phyloP scores from a whole-genome alignment of 1,139 yeast genomes.

The Blastobotrys petasosporus region DNA sequence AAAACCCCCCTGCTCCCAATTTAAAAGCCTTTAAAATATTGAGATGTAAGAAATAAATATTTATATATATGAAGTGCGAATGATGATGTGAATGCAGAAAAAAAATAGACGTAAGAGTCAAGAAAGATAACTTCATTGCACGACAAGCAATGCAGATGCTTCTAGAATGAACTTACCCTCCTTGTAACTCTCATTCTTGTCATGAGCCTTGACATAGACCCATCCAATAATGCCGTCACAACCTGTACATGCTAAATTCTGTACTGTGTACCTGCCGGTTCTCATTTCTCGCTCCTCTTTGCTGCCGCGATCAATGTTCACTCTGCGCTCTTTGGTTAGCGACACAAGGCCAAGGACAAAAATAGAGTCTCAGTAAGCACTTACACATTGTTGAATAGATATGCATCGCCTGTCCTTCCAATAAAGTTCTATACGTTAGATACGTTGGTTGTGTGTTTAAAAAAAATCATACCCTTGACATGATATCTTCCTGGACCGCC shows the following conservation, averaged over 20 bases:
- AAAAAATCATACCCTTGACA: slow-evolving; percentile 31
- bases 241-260: slow-evolving; percentile 59
- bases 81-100: neutral
- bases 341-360: neutral
- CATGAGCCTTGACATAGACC: slow-evolving; percentile 62
- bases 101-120: neutral
- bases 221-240: slow-evolving; percentile 66
- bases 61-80: neutral
- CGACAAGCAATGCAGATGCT: slow-evolving; percentile 22
- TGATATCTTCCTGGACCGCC: slow-evolving; percentile 32
- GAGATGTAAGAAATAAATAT: neutral
- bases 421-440: slow-evolving; percentile 29
- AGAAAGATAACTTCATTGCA: neutral
- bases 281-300: slow-evolving; percentile 46
- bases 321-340: slow-evolving; percentile 19
- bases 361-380: too few relatives aligned
- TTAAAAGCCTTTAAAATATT: neutral
- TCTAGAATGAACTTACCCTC: slow-evolving; percentile 78
- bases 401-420: slow-evolving; percentile 40
- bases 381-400: slow-evolving; percentile 36
- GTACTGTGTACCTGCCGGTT: slow-evolving; percentile 66
- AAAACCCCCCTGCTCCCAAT: neutral
- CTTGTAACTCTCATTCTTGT: slow-evolving; percentile 56
- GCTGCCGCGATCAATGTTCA: slow-evolving; percentile 33
- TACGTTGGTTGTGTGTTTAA: neutral